Evolutionary conservation across 2,329 filamentous ascomycete species (phyloP), one percentile per base, ranked within the genome.

Genomic region (Anisogramma anomala): DNA sequence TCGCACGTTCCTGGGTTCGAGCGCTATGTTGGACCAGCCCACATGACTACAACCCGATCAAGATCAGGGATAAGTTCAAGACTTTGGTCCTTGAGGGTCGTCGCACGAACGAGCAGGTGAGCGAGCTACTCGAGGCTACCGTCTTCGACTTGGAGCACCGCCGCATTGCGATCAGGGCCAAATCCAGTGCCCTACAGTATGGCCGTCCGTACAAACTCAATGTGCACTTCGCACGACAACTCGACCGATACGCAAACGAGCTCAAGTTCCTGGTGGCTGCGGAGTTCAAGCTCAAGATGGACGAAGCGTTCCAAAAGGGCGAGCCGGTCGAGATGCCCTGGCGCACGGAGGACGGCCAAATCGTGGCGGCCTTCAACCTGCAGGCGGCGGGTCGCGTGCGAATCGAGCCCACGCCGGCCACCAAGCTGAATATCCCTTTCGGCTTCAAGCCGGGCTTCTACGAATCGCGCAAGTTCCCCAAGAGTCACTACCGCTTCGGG

Each of bases 361-460:
- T 82, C 43, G 72, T 85, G 66, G 79, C 77, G 2, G 60, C 82
- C 42, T 68, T 77, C 30, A 83, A 83, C 50, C 57, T 88, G 41
- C 71, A 79, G 46, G 73, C 76, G 1, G 57, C 69, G 36, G 71
- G 74, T 3, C 67, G 72, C 30, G 63, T 86, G 31, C 63, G 55
- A 13, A 53, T 83, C 6, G 60, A 67, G 3, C 64, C 73, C 0
- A 54, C 68, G 3, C 64, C 73, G 0, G 54, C 68, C 2, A 65
- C 79, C 30, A 68, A 82, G 4, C 74, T 75, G 1, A 52, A 69
- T 36, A 75, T 83, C 22, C 77, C 78, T 2, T 79, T 82, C 54
- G 82, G 83, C 1, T 82, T 86, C 52, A 72, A 75, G 39, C 79
- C 79, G 6, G 74, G 74, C 13, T 77, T 82, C 48, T 87, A 87